These are phyloP conservation scores for Mycosphaerella arachidis DNA, from an alignment of 2,329 filamentous ascomycete species.

Conservation along the genomic window DNA sequence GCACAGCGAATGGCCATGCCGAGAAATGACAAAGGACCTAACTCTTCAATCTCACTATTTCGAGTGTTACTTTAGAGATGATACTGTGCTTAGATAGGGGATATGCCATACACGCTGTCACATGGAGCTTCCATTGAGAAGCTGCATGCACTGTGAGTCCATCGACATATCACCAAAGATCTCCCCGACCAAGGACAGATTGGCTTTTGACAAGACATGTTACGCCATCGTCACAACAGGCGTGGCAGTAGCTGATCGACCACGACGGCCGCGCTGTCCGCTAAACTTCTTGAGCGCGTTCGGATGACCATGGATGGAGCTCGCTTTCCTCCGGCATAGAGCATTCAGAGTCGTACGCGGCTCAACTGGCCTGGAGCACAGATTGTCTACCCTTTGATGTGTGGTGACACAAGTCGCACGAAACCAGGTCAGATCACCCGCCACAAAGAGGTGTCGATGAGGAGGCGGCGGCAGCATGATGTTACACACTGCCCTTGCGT, in stretches of 20 bases:
- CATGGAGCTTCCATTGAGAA: too few relatives aligned
- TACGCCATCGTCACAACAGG: too few relatives aligned
- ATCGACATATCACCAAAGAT: too few relatives aligned
- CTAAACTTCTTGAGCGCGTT: too few relatives aligned
- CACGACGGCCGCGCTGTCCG: too few relatives aligned
- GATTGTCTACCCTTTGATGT: background rate
- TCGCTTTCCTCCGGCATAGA: background rate
- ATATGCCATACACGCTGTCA: too few relatives aligned
- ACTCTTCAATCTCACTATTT: background rate
- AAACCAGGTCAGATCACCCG: background rate
- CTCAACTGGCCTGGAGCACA: background rate
- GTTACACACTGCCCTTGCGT: background rate
- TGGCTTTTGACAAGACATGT: too few relatives aligned
- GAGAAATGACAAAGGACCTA: background rate
- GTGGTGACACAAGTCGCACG: background rate
- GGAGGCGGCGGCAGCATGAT: background rate
- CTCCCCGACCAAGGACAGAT: too few relatives aligned
- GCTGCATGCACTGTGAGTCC: too few relatives aligned
- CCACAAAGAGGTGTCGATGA: background rate
- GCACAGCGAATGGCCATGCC: background rate
- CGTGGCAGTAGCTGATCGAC: too few relatives aligned
- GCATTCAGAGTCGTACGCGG: background rate
- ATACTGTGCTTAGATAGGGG: background rate
- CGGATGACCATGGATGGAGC: background rate
- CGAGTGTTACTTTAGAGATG: background rate